These are phyloP conservation scores for Ehretia macrophylla DNA, from an alignment of 257 asterid species.

Conservation along the genomic window DNA sequence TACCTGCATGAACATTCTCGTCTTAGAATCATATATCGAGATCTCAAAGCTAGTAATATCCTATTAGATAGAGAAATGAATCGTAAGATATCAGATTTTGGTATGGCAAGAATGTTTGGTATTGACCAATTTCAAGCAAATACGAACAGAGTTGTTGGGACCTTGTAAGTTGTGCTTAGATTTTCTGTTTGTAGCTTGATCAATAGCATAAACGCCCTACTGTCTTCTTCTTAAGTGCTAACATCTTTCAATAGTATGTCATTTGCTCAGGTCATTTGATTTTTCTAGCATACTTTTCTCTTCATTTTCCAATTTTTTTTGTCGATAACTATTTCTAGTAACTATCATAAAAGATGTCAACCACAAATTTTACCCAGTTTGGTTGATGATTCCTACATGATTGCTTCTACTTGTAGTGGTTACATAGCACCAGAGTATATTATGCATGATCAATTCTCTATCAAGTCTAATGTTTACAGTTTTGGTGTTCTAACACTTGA, in stretches of 20 bases:
- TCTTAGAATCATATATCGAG: constrained; percentile 1
- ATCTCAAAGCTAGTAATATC: constrained; percentile 4
- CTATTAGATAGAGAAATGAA: constrained; percentile 1
- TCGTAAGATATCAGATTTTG: constrained; percentile 4
- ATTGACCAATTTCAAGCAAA: constrained; percentile 19
- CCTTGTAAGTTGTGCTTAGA: constrained; percentile 12
- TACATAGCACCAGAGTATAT: constrained; percentile 33
- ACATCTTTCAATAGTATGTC: too few species aligned
- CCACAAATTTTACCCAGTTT: too few species aligned
- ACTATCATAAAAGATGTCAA: too few species aligned
- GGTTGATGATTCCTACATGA: neutral
- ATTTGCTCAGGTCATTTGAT: neutral
- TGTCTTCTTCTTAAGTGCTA: too few species aligned
- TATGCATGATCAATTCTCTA: constrained; percentile 20
- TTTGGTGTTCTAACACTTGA: constrained; percentile 27
- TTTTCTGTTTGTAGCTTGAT: neutral
- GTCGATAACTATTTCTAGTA: too few species aligned
- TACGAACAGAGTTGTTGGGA: constrained; percentile 23
- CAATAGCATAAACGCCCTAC: neutral
- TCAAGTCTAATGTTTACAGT: constrained; percentile 29
- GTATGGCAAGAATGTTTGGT: neutral
- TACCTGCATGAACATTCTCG: constrained; percentile 8
- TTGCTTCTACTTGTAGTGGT: constrained; percentile 16
- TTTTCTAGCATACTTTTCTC: neutral
- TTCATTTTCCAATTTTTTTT: too few species aligned